These are phyloP conservation scores for Phyllosticta citribraziliensis DNA, from an alignment of 2,329 filamentous ascomycete species.

Conservation along the genomic window DNA sequence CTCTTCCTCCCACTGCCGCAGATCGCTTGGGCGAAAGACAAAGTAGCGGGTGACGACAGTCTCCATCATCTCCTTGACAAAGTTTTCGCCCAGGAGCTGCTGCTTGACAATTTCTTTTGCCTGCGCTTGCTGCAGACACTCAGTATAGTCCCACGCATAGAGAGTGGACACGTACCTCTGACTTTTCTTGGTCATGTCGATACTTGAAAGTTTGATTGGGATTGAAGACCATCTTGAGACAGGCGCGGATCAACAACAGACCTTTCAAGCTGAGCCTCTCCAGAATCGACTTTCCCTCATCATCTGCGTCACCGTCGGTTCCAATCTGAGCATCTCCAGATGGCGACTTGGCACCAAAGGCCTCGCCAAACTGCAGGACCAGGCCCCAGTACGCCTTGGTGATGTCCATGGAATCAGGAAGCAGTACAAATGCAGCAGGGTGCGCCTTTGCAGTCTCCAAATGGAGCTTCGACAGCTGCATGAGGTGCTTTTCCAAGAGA, in stretches of 20 bases:
- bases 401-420: constrained; percentile 70
- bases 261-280: constrained; percentile 79
- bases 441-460: constrained; percentile 73
- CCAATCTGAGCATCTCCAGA: constrained; percentile 20
- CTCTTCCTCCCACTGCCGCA: constrained; percentile 87
- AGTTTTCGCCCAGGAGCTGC: constrained; percentile 63
- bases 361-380: constrained; percentile 64
- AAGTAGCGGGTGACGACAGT: constrained; percentile 80
- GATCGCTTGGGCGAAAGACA: constrained; percentile 72
- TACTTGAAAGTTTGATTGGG: constrained; percentile 78
- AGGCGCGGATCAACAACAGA: constrained; percentile 70
- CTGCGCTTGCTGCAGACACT: constrained; percentile 51
- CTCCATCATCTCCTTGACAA: constrained; percentile 75
- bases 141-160: too few relatives aligned
- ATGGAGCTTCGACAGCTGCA: constrained; percentile 88
- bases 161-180: too few relatives aligned
- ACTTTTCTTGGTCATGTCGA: constrained; percentile 60
- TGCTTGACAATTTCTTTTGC: constrained; percentile 61
- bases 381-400: constrained; percentile 79
- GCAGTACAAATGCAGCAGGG: constrained; percentile 69
- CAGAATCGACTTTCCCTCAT: constrained; percentile 46
- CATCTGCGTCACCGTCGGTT: constrained; percentile 35
- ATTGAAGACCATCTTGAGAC: constrained; percentile 74
- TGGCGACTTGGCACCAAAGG: constrained; percentile 49
- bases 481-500: constrained; percentile 70